Evolutionary conservation across 1,284 basidiomycete genomes (phyloP).

Genomic region (Malassezia restricta): DNA sequence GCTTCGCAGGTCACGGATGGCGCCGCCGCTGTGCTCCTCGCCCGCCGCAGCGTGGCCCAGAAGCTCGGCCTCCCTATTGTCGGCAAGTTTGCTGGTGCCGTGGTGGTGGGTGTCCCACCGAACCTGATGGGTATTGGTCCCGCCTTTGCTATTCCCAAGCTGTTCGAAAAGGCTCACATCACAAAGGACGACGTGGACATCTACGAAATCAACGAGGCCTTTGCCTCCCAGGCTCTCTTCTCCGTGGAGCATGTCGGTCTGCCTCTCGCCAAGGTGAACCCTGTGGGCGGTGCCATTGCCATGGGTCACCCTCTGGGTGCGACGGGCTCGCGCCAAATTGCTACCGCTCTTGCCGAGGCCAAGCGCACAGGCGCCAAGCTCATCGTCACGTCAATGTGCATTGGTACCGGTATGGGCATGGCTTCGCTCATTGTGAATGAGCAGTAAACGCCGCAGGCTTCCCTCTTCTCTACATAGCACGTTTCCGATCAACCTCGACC

Average conservation of each 20-base stretch:
- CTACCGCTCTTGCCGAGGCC: conserved; percentile 68
- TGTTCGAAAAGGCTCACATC: conserved; percentile 36
- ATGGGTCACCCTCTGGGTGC: conserved; percentile 47
- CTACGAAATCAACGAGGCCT: conserved; percentile 47
- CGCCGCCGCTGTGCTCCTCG: conserved; percentile 81
- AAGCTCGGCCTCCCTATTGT: conserved; percentile 78
- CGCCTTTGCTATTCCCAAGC: conserved; percentile 41
- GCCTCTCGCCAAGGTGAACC: conserved; percentile 49
- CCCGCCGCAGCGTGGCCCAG: conserved; percentile 72
- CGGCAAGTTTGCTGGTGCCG: conserved; percentile 75
- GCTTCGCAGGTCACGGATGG: conserved; percentile 95
- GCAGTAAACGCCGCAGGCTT: conserved; percentile 19
- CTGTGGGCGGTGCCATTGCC: conserved; percentile 49
- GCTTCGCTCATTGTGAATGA: conserved; percentile 72
- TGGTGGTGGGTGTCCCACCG: conserved; percentile 55
- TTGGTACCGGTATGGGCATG: conserved; percentile 74
- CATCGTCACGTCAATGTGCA: conserved; percentile 66
- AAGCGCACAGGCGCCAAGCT: conserved; percentile 56
- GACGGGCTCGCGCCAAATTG: conserved; percentile 72
- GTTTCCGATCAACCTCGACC: no score
- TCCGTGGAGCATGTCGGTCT: conserved; percentile 53
- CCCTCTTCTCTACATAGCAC: no score
- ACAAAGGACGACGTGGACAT: conserved; percentile 38
- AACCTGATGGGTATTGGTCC: conserved; percentile 46
- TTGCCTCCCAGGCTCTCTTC: conserved; percentile 49